Base-by-base conservation (phyloP, 140 eudicot species). In the Ambrosia hybrid region DNA sequence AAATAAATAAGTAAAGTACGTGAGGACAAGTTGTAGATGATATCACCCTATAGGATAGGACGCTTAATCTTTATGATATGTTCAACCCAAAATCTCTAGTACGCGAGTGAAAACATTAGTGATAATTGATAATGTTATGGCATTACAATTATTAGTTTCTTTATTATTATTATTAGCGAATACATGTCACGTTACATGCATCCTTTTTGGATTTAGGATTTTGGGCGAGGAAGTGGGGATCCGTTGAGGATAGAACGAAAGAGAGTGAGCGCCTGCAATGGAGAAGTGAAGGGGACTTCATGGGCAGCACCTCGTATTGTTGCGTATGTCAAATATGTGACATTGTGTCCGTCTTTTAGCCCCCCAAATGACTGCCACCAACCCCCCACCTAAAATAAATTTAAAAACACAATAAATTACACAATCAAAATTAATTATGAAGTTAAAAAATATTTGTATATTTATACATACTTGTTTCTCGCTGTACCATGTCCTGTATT, bases 251-350 rank as follows among this genome's bases (percentile, higher is more conserved):
- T 69, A 76, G 43, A 62, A 16, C 67, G 83, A 43, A 74, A 79
- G 5, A 79, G 67, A 34, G 80, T 80, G 13, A 74, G 80, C 63
- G 83, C 76, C 68, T 73, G 83, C 68, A 70, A 43, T 0, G 83
- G 76, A 33, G 80, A 80, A 55, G 76, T 74, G 69, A 80, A 79
- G 0, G 83, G 83, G 41, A 80, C 83, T 62, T 68, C 80, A 74
- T 68, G 83, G 3, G 83, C 83, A 0, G 84, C 84, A 41, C 80
- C 80, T 68, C 80, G 17, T 5, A 80, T 73, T 1, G 80, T 80
- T 17, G 84, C 77, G 53, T 74, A 74, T 69, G 80, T 80, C 58
- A 69, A 68, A 65, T 80, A 69, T 10, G 77, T 74, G 6, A 80
- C 76, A 9, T 78, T 78, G 43, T 56, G 68, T 57, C 82, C 82